Evolutionary conservation across 441 rosid species (phyloP).

Genomic region (Arabidopsis hybrid): DNA sequence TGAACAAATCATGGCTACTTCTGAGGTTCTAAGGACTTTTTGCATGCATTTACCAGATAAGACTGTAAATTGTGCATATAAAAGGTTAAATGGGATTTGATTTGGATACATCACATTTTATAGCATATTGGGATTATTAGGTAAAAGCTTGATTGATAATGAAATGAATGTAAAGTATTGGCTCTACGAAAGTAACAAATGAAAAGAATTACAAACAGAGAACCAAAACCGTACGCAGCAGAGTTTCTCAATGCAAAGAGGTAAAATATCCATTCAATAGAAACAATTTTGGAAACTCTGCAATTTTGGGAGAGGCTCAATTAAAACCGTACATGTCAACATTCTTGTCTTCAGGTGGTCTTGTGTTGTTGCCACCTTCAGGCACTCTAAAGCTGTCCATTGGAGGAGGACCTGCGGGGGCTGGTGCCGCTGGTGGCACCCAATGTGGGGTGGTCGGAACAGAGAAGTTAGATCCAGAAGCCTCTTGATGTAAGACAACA

Average conservation of each 20-base stretch:
- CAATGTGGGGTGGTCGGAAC: constrained; percentile 71
- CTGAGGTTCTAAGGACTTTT: not conserved
- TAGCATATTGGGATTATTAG: not conserved
- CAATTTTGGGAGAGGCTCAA: constrained; percentile 17
- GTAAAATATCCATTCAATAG: constrained; percentile 21
- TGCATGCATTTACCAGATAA: not conserved
- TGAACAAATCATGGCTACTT: constrained; percentile 11
- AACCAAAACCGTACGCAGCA: constrained; percentile 26
- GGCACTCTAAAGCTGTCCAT: constrained; percentile 73
- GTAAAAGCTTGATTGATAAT: constrained; percentile 6
- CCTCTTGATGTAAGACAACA: constrained; percentile 73
- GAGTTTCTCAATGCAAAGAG: constrained; percentile 29
- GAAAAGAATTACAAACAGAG: constrained; percentile 38
- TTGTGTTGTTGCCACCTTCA: constrained; percentile 54
- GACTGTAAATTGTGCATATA: not conserved
- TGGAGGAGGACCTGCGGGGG: constrained; percentile 68
- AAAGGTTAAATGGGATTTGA: not conserved
- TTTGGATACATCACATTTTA: not conserved
- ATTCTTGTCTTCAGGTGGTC: constrained; percentile 44
- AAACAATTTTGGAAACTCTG: constrained; percentile 32
- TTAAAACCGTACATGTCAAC: constrained; percentile 42
- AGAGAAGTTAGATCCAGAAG: constrained; percentile 67
- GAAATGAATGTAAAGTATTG: constrained; percentile 34
- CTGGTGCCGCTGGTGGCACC: constrained; percentile 31
- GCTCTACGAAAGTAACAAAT: not conserved